Evolutionary conservation across 805 yeast genomes (phyloP).

Genomic region (Barnettozyma wickerhamii): DNA sequence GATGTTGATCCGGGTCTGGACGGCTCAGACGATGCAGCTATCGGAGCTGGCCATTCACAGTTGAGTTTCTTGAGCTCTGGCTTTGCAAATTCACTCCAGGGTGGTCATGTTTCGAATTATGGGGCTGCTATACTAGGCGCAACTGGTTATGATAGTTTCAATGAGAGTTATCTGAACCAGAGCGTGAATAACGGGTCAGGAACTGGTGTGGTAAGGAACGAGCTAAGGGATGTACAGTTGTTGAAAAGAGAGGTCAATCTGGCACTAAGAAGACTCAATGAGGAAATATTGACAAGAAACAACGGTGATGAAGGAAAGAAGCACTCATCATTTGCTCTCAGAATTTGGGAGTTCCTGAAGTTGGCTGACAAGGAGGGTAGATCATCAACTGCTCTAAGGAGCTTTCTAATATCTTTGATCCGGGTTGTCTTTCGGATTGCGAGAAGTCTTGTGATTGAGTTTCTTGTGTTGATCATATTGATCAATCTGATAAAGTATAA

Average conservation of each 20-base stretch:
- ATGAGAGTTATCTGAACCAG: constrained; percentile 11
- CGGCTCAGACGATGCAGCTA: constrained; percentile 11
- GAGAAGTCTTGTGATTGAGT: constrained; percentile 18
- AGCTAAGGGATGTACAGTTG: constrained; percentile 18
- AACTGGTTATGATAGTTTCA: constrained; percentile 8
- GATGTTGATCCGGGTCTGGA: constrained; percentile 31
- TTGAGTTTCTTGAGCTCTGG: constrained; percentile 7
- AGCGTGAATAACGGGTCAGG: constrained; percentile 1
- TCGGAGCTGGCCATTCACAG: constrained; percentile 4
- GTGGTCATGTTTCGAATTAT: no score
- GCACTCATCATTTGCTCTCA: not conserved
- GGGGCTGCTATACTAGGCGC: no score
- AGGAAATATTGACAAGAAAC: constrained; percentile 18
- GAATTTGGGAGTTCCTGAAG: constrained; percentile 1
- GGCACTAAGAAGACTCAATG: constrained; percentile 22
- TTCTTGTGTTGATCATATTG: constrained; percentile 16
- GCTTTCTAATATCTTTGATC: constrained; percentile 7
- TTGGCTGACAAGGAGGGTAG: constrained; percentile 9
- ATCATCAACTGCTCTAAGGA: constrained; percentile 2
- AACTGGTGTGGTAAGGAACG: constrained; percentile 11
- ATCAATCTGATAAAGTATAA: constrained; percentile 20
- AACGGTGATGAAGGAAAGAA: constrained; percentile 6
- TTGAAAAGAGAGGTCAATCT: constrained; percentile 24
- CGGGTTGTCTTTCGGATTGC: constrained; percentile 9
- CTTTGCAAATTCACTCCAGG: constrained; percentile 4